A percentile compares a stretch with the other conserved stretches of the same genome.
Evolutionary conservation across 139 green algal genomes (phyloP).

Genomic region (Coelastrella sp.): DNA sequence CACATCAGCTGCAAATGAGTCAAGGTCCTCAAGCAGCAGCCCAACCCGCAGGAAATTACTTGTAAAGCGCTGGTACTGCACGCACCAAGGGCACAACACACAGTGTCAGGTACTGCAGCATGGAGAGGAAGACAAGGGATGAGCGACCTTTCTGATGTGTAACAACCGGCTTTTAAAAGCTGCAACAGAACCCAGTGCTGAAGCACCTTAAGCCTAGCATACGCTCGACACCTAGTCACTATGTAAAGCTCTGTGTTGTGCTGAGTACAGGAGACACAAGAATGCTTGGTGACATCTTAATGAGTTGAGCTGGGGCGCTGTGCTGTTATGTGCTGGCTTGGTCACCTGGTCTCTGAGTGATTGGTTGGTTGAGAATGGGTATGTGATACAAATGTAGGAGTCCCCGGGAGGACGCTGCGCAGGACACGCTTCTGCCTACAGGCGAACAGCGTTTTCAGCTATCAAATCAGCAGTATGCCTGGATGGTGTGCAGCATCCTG

Average conservation of each 20-base stretch:
- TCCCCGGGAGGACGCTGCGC: slow-evolving; percentile 39
- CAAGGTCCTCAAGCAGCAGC: slow-evolving; percentile 59
- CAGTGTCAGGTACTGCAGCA: background rate
- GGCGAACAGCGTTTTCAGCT: background rate
- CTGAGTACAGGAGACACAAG: too few species aligned
- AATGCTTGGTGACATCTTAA: too few species aligned
- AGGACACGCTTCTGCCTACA: background rate
- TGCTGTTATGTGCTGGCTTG: background rate
- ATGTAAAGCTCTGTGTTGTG: too few species aligned
- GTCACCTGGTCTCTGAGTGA: slow-evolving; percentile 47
- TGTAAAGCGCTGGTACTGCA: slow-evolving; percentile 54
- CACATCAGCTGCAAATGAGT: slow-evolving; percentile 57
- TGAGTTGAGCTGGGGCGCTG: background rate
- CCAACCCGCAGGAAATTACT: slow-evolving; percentile 45
- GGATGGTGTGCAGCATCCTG: background rate
- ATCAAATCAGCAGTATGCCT: background rate
- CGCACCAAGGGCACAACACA: background rate
- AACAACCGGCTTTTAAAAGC: background rate
- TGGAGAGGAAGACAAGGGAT: background rate
- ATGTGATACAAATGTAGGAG: slow-evolving; percentile 53
- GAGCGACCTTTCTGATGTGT: background rate
- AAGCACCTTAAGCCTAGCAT: too few species aligned
- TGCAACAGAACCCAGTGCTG: too few species aligned
- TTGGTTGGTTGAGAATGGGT: slow-evolving; percentile 48
- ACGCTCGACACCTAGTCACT: too few species aligned